Percentiles rank a stretch among this genome's conserved stretches.
phyloP scores from a whole-genome alignment of 2,329 filamentous ascomycete species.

The Cordyceps farinosa region DNA sequence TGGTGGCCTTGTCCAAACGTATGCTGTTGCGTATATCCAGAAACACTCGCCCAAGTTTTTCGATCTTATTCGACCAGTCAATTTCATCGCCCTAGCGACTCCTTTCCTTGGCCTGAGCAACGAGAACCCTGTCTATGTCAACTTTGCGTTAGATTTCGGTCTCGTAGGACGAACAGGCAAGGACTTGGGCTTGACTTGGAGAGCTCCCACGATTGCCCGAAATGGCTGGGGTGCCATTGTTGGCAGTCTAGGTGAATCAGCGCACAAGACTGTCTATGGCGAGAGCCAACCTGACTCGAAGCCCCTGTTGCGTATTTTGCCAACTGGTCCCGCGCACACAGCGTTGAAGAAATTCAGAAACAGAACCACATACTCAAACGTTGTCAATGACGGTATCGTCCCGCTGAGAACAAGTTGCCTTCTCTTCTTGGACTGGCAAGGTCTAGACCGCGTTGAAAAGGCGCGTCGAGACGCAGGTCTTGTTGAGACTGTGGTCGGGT shows the following conservation, averaged over 20 bases:
- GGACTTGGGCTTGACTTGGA: conserved; percentile 92
- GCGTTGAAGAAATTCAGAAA: conserved; percentile 86
- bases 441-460: conserved; percentile 88
- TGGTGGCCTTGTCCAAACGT: conserved; percentile 85
- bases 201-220: conserved; percentile 77
- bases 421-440: conserved; percentile 96
- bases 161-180: conserved; percentile 94
- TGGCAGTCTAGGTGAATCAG: conserved; percentile 70
- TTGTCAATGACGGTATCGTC: conserved; percentile 96
- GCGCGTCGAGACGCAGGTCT: conserved; percentile 86
- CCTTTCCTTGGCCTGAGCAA: conserved; percentile 91
- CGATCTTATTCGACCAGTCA: conserved; percentile 76
- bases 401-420: conserved; percentile 91
- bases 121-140: conserved; percentile 95
- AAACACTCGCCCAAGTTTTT: conserved; percentile 95
- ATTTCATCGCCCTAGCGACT: conserved; percentile 84
- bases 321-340: conserved; percentile 84
- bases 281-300: conserved; percentile 75
- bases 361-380: conserved; percentile 90
- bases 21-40: conserved; percentile 93
- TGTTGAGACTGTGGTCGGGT: conserved; percentile 87
- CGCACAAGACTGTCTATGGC: conserved; percentile 56
- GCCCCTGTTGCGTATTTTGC: conserved; percentile 80
- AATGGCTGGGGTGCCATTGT: conserved; percentile 89
- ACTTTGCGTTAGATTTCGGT: conserved; percentile 93